Evolutionary conservation across 177 flowering plant species (phyloP).

Genomic region (Vitis hybrid): DNA sequence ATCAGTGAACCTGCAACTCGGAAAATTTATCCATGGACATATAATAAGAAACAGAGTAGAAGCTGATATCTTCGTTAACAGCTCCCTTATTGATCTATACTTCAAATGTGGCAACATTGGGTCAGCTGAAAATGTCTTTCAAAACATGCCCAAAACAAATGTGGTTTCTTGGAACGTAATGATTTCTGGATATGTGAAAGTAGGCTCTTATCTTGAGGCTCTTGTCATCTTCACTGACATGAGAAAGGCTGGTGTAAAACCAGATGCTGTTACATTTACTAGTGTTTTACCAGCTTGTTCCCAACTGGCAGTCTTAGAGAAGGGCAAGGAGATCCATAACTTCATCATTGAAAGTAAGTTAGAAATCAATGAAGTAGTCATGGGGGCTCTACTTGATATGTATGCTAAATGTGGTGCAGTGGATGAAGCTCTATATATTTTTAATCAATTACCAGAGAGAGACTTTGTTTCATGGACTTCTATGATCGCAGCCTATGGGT

Average conservation of each 20-base stretch:
- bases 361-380: conserved; percentile 41
- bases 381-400: conserved; percentile 63
- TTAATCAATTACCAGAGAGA: conserved; percentile 34
- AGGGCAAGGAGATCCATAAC: conserved; percentile 51
- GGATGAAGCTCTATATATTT: conserved; percentile 44
- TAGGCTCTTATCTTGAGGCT: conserved; percentile 46
- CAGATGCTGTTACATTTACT: conserved; percentile 50
- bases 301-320: conserved; percentile 45
- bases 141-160: conserved; percentile 29
- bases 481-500: conserved; percentile 61
- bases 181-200: conserved; percentile 50
- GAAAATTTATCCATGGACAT: conserved; percentile 62
- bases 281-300: conserved; percentile 54
- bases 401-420: conserved; percentile 62
- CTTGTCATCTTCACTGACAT: conserved; percentile 34
- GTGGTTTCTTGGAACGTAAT: conserved; percentile 57
- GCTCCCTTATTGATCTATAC: conserved; percentile 55
- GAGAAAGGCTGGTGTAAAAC: conserved; percentile 28
- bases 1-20: conserved; percentile 40
- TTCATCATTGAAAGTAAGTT: conserved; percentile 30
- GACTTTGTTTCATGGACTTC: conserved; percentile 57
- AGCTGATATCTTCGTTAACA: conserved; percentile 35
- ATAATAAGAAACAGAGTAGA: conserved; percentile 39
- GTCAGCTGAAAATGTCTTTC: conserved; percentile 46
- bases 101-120: conserved; percentile 49